A percentile compares a stretch with the other conserved stretches of the same genome.
Conservation (phyloP, 164 flowering plant genomes). For the Sedum album region DNA sequence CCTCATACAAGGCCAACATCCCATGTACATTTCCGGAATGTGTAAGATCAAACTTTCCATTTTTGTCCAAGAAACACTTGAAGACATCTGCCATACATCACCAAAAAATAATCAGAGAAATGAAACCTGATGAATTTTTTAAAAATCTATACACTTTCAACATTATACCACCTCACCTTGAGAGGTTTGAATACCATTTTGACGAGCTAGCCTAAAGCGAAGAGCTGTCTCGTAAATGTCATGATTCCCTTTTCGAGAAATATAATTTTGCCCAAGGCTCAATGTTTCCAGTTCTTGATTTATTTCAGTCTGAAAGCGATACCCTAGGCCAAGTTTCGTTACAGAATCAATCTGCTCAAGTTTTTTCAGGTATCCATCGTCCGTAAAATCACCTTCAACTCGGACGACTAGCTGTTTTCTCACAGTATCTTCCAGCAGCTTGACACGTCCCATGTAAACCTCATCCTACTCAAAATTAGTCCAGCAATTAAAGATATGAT, state of each 20-base stretch:
- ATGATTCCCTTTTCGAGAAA: not conserved
- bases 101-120: not conserved
- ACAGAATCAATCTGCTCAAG: not conserved
- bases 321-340: not conserved
- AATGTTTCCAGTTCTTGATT: not conserved
- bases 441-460: not conserved
- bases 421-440: not conserved
- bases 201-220: not conserved
- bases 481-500: too few relatives aligned
- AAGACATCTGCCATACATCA: not conserved
- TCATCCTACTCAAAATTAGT: not conserved
- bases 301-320: not conserved
- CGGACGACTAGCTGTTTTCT: not conserved
- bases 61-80: not conserved
- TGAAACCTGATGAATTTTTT: not conserved
- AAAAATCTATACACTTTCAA: too few relatives aligned
- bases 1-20: slow-evolving; percentile 22
- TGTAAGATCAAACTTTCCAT: not conserved
- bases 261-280: not conserved
- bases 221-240: not conserved
- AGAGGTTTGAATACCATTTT: not conserved
- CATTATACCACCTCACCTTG: not conserved
- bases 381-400: not conserved
- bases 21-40: slow-evolving; percentile 11
- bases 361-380: not conserved